Evolutionary conservation across 345 rosid species (phyloP).

Genomic region (Moricandia moricandioides): DNA sequence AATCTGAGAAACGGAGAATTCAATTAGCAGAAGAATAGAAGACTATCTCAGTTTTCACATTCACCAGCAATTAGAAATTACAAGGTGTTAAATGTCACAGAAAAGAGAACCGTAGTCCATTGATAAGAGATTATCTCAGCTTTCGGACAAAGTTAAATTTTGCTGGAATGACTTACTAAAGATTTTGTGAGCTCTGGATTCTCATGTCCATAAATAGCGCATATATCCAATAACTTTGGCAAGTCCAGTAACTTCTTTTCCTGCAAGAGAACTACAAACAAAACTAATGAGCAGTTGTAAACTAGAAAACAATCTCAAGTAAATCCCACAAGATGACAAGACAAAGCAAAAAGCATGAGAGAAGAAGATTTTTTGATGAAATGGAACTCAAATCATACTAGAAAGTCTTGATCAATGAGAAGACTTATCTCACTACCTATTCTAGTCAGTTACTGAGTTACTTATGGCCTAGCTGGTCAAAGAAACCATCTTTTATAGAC

Average conservation of each 20-base stretch:
- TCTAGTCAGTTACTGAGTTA: constrained; percentile 4
- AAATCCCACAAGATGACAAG: not conserved
- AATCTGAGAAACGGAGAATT: constrained; percentile 47
- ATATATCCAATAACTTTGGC: constrained; percentile 90
- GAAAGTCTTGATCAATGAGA: constrained; percentile 3
- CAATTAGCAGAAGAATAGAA: constrained; percentile 5
- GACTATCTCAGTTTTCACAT: not conserved
- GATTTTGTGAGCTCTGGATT: constrained; percentile 75
- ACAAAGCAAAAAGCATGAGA: not conserved
- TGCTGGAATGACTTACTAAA: constrained; percentile 50
- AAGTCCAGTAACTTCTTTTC: constrained; percentile 81
- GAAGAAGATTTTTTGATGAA: not conserved
- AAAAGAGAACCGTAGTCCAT: not conserved
- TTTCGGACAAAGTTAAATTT: constrained; percentile 1
- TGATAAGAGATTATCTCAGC: not conserved
- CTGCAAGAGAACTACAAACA: constrained; percentile 83
- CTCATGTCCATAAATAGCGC: constrained; percentile 90
- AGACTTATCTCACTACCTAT: not conserved
- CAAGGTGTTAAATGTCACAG: not conserved
- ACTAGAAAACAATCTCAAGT: not conserved
- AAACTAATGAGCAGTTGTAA: constrained; percentile 46
- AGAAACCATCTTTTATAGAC: not conserved
- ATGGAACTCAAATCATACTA: constrained; percentile 2
- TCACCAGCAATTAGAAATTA: not conserved
- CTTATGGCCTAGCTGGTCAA: not conserved